Evolutionary conservation across 106 monocot genomes (phyloP).

Genomic region (Chionographis japonica): DNA sequence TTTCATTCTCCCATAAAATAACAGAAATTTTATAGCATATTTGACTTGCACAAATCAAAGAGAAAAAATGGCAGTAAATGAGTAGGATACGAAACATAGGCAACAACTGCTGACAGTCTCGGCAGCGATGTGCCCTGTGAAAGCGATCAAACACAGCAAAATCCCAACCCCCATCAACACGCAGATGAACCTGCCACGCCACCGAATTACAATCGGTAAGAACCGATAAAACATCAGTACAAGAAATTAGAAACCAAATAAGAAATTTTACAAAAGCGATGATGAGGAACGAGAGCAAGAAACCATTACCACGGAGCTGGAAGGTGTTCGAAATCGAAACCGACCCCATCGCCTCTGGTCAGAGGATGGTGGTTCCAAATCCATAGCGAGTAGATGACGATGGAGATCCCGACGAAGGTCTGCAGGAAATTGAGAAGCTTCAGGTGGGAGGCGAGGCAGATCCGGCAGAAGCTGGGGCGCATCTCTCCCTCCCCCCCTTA

Average conservation of each 20-base stretch:
- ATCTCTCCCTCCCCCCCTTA: conserved; percentile 10
- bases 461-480: conserved; percentile 28
- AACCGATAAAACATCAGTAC: background rate
- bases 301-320: conserved; percentile 58
- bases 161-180: conserved; percentile 55
- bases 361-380: conserved; percentile 37
- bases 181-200: conserved; percentile 55
- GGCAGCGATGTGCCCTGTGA: conserved; percentile 66
- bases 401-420: conserved; percentile 57
- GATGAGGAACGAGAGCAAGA: background rate
- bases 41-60: background rate
- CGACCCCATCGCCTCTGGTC: conserved; percentile 6
- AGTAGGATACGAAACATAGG: conserved; percentile 78
- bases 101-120: conserved; percentile 58
- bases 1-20: no score
- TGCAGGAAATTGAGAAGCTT: conserved; percentile 81
- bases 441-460: conserved; percentile 48
- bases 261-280: background rate
- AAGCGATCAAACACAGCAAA: conserved; percentile 50
- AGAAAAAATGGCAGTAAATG: no score
- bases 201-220: background rate
- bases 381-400: conserved; percentile 64
- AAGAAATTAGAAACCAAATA: no score
- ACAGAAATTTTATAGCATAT: no score
- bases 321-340: conserved; percentile 34